These are phyloP conservation scores for Coelastrella sp. DNA, from an alignment of 139 green algal genomes.

Conservation along the genomic window DNA sequence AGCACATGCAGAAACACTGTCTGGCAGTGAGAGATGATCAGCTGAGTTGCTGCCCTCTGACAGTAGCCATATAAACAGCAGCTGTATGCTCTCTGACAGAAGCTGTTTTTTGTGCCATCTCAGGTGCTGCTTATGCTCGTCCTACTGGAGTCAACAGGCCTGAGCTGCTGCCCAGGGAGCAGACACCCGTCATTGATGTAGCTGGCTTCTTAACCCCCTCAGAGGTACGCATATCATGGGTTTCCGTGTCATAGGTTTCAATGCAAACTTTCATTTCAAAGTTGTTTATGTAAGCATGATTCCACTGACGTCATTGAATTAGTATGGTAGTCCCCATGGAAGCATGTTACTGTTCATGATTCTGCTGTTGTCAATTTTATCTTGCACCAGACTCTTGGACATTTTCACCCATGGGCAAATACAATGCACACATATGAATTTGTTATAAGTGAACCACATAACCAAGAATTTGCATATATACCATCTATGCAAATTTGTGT, in stretches of 20 bases:
- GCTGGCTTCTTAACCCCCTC: slow-evolving; percentile 89
- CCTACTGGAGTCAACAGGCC: slow-evolving; percentile 96
- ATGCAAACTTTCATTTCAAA: not conserved
- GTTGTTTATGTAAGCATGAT: not conserved
- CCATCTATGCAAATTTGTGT: too few species aligned
- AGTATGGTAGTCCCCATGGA: too few species aligned
- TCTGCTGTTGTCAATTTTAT: too few species aligned
- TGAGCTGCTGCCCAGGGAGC: slow-evolving; percentile 89
- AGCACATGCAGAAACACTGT: too few species aligned
- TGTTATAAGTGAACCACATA: too few species aligned
- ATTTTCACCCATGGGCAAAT: too few species aligned
- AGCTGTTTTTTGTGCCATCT: not conserved
- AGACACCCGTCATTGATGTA: slow-evolving; percentile 93
- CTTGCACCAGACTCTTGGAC: too few species aligned
- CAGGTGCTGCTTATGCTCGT: slow-evolving; percentile 62
- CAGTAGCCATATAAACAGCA: not conserved
- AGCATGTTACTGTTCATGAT: too few species aligned
- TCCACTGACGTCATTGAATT: not conserved
- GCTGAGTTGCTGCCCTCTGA: too few species aligned
- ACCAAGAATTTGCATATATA: too few species aligned
- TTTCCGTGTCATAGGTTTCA: not conserved
- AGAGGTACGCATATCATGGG: slow-evolving; percentile 64
- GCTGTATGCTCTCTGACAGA: not conserved
- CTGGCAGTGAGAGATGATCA: too few species aligned
- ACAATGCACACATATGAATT: too few species aligned